phyloP scores from a whole-genome alignment of 495 filamentous ascomycete species.

The Wilcoxina mikolae region DNA sequence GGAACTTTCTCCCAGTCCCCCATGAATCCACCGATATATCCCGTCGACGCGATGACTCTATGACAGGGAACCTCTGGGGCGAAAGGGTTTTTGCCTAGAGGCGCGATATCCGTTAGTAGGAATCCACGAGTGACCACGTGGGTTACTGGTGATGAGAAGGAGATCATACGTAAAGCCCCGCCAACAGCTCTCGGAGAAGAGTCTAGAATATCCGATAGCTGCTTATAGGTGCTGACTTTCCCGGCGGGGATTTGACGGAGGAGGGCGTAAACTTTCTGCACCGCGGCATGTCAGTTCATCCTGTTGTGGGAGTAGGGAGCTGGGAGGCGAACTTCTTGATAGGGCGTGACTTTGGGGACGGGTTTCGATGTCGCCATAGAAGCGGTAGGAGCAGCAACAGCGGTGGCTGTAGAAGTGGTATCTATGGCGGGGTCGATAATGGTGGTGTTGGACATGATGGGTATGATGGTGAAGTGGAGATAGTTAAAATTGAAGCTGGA shows the following conservation, averaged over 20 bases:
- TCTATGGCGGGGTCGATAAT: no score
- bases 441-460: no score
- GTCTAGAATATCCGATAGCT: conserved; percentile 47
- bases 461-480: no score
- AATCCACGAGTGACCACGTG: no score
- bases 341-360: conserved; percentile 8
- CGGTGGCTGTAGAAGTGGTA: no score
- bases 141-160: background rate
- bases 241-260: conserved; percentile 59
- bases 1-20: conserved; percentile 38
- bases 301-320: background rate
- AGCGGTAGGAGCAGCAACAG: no score
- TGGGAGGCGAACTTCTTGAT: conserved; percentile 4
- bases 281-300: background rate
- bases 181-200: conserved; percentile 69
- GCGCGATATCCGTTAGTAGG: no score
- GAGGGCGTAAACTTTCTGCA: conserved; percentile 28
- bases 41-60: conserved; percentile 39
- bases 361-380: no score
- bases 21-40: conserved; percentile 35
- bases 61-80: conserved; percentile 42
- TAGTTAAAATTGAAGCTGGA: no score
- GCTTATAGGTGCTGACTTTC: conserved; percentile 56
- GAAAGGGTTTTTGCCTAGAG: conserved; percentile 47
- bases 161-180: conserved; percentile 45